Evolutionary conservation across 305 asterid genomes (phyloP), one percentile per base, ranked within the genome.

Genomic region (Solanum hybrid): DNA sequence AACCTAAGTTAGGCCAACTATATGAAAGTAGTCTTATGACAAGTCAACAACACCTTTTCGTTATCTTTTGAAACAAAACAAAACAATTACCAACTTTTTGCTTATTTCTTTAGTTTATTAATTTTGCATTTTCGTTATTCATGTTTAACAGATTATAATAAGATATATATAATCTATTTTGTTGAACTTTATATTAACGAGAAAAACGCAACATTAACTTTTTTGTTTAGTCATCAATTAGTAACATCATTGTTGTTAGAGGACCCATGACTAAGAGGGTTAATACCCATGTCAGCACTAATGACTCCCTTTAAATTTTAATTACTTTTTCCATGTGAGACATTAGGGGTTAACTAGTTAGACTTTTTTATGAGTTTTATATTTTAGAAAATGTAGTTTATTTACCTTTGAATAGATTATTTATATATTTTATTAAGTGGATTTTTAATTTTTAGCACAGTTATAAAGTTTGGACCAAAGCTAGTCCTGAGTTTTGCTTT

Each of bases 1-100:
- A 65, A 51, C 41, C 76, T 32, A 84, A 31, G 88, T 84, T 84
- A 84, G 88, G 88, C 88, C 88, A 84, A 84, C 88, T 17, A 31
- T 84, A 11, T 51, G 76, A 31, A 84, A 84, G 31, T 70, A 84
- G 76, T 84, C 22, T 83, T 31, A 20, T 84, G 77, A 51, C 88
- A 84, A 84, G 75, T 84, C 88, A 84, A 84, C 88, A 51, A 17
- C 37, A 84, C 39, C 14, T 51, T 84, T 51, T 51, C 77, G 77
- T 84, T 84, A 84, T 84, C 57, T 75, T 76, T 76, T 75, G 80
- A 75, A 75, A 29, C 36, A 29, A 73, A 73, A 73, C 32, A 73
- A 29, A 75, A 29, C 37, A 75, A 75, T 75, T 29, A 29, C 80
- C 80, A 75, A 75, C 80, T 75, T 75, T 75, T 75, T 75, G 36